A percentile compares a stretch with the other conserved stretches of the same genome.
phyloP scores from a whole-genome alignment of 805 yeast species.

The Pachysolen tannophilus region DNA sequence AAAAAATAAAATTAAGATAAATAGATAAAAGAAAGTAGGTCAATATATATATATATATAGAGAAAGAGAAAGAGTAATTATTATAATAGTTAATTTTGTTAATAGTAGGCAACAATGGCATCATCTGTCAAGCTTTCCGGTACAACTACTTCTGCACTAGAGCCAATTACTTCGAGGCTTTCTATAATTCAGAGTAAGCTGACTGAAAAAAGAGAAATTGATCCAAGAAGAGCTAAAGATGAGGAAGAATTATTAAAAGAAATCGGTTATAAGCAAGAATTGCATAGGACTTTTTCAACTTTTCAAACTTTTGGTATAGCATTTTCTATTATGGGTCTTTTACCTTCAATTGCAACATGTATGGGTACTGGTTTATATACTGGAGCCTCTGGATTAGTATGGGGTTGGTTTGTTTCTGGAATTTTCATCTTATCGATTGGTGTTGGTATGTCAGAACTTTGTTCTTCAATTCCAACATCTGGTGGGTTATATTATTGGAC shows the following conservation, averaged over 20 bases:
- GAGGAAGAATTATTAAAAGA: constrained; percentile 33
- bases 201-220: constrained; percentile 15
- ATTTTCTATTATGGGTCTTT: constrained; percentile 54
- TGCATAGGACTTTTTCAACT: constrained; percentile 49
- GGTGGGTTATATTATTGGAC: constrained; percentile 55
- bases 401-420: constrained; percentile 48
- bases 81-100: no score
- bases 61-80: background rate
- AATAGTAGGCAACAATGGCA: no score
- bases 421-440: constrained; percentile 46
- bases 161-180: constrained; percentile 2
- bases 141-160: no score
- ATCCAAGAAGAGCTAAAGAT: constrained; percentile 18
- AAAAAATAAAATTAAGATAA: no score
- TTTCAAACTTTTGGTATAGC: constrained; percentile 55
- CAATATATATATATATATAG: no score
- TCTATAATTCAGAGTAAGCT: constrained; percentile 1
- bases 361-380: constrained; percentile 46
- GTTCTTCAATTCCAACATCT: constrained; percentile 53
- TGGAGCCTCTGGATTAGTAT: constrained; percentile 51
- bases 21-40: no score
- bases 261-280: constrained; percentile 59
- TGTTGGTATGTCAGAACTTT: constrained; percentile 50
- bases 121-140: no score
- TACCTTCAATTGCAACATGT: constrained; percentile 57